These are phyloP conservation scores for Cladophialophora bantiana DNA, from an alignment of 2,329 filamentous ascomycete species.

Conservation along the genomic window DNA sequence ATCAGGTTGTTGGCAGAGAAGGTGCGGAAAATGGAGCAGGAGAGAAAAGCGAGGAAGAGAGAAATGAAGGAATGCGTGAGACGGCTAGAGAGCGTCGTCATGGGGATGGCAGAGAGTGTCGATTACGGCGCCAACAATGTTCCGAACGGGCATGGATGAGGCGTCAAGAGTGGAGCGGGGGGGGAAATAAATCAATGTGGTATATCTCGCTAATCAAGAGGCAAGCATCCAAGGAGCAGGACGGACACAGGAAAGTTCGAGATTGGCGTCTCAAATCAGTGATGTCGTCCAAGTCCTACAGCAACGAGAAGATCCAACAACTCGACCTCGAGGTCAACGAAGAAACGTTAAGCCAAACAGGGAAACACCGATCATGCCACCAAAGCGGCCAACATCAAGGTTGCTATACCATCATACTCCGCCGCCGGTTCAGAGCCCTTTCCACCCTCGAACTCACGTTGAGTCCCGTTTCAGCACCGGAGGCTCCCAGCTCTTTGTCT, in stretches of 20 bases:
- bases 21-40: slow-evolving; percentile 53
- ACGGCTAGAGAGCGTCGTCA: slow-evolving; percentile 50
- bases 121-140: slow-evolving; percentile 15
- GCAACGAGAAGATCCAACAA: slow-evolving; percentile 10
- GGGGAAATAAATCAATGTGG: background rate
- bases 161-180: background rate
- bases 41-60: slow-evolving; percentile 50
- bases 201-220: background rate
- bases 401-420: slow-evolving; percentile 38
- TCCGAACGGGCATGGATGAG: slow-evolving; percentile 23
- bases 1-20: slow-evolving; percentile 54
- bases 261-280: background rate
- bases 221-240: background rate
- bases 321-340: slow-evolving; percentile 10
- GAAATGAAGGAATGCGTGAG: slow-evolving; percentile 52
- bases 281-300: slow-evolving; percentile 6
- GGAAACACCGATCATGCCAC: background rate
- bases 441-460: slow-evolving; percentile 27
- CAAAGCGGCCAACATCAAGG: background rate
- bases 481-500: background rate
- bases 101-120: slow-evolving; percentile 40
- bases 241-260: background rate
- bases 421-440: slow-evolving; percentile 34
- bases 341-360: background rate
- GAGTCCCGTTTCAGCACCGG: slow-evolving; percentile 4